Evolutionary conservation across 2,329 filamentous ascomycete species (phyloP).

Genomic region (Pseudocercospora musae): DNA sequence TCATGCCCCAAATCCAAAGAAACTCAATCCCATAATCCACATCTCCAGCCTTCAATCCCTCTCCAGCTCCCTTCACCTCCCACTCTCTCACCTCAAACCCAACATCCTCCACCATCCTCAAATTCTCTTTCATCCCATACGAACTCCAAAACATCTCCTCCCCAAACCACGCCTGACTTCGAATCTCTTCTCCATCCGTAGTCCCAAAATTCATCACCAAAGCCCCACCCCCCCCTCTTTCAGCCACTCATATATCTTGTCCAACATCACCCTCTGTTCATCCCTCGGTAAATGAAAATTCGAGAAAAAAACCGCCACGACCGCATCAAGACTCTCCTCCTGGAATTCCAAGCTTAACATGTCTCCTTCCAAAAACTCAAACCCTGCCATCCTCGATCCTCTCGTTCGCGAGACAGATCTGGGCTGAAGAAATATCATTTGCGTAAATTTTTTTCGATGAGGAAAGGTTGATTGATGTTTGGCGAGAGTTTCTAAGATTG

Average conservation of each 20-base stretch:
- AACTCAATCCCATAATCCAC: slow-evolving; percentile 28
- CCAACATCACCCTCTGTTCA: slow-evolving; percentile 25
- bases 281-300: slow-evolving; percentile 29
- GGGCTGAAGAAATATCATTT: slow-evolving; percentile 26
- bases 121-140: slow-evolving; percentile 33
- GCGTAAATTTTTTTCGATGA: slow-evolving; percentile 16
- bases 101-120: slow-evolving; percentile 36
- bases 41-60: slow-evolving; percentile 23
- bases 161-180: slow-evolving; percentile 10
- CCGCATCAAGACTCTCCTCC: slow-evolving; percentile 18
- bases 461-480: slow-evolving; percentile 14
- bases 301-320: slow-evolving; percentile 25
- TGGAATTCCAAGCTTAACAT: slow-evolving; percentile 25
- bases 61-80: slow-evolving; percentile 19
- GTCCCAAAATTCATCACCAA: slow-evolving; percentile 26
- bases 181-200: slow-evolving; percentile 26
- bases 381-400: slow-evolving; percentile 13
- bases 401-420: slow-evolving; percentile 20
- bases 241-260: slow-evolving; percentile 22
- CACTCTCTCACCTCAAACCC: slow-evolving; percentile 34
- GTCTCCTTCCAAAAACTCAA: slow-evolving; percentile 20
- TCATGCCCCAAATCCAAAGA: slow-evolving; percentile 27
- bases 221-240: slow-evolving; percentile 21
- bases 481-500: slow-evolving; percentile 29
- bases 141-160: slow-evolving; percentile 32